Base-by-base conservation (phyloP, 2,329 filamentous ascomycete genomes). In the Dothideomycetes sp. region DNA sequence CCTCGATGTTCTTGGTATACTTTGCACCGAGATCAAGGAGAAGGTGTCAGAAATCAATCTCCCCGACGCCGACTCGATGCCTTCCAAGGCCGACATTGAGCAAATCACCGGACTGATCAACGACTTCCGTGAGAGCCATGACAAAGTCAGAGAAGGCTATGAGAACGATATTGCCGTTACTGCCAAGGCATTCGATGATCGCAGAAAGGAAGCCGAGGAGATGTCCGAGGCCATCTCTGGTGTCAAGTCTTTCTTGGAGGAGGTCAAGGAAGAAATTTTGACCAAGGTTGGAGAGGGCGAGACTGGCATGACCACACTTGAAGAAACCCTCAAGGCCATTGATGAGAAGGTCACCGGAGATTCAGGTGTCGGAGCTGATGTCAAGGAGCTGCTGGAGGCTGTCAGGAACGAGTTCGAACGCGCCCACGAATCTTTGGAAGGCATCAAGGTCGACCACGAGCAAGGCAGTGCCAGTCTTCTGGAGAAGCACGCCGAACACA, bases 331-430 rank as follows among this genome's bases (percentile, higher is more conserved):
- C 40, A 83, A 88, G 51, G 74, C 75, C 5, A 65, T 95, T 2
- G 76, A 84, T 44, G 81, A 84, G 49, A 67, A 80, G 12, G 68
- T 86, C 1, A 76, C 54, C 20, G 50, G 56, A n/a, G 64, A 64
- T 39, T 59, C 61, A 47, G 62, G 60, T 27, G 53, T 69, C 41
- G 61, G 59, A 23, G 57, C 60, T n/a, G 67, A 70, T 42, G 59
- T 71, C 36, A 69, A 83, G 49, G 69, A 73, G 30, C 67, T 88
- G 44, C 70, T 80, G 53, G 79, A 83, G 53, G 76, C 78, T 2
- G 78, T 96, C 62, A 87, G 83, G 59, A 67, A 75, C 1, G 88
- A 95, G 56, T 94, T 96, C 45, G 87, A 95, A 53, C 83, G 88
- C 47, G 81, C 84, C 9, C 82, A 85, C 51, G 78, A 80, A 12